Base-by-base conservation (phyloP, 1,284 basidiomycete species). In the Microbotryum silenes-acaulis region DNA sequence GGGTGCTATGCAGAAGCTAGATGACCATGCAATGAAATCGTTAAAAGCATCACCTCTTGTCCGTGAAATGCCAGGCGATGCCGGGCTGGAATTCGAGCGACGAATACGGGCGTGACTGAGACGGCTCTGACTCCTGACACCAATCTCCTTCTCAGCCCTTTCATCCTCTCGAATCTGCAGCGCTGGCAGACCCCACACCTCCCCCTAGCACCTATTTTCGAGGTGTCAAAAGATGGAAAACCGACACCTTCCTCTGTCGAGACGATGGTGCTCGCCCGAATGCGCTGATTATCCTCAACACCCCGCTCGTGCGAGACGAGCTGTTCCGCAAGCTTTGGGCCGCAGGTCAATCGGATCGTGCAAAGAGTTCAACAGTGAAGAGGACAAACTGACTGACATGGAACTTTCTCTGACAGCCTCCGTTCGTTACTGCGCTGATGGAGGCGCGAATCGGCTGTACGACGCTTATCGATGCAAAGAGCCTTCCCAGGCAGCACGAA, bases 391-490 rank as follows among this genome's bases (percentile, higher is more conserved):
- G 82, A 79, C 61, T 18, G 47, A 72, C 75, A 68, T 29, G 56
- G 63, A 12, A 63, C 77, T 59, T 23, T 6, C 16, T 25, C 16
- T 3, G 6, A 52, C 66, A 66, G 75, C 75, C 6, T 66, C 63
- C 16, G 42, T 73, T 16, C 66, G 77, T 18, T 70, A 78, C 42
- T 98, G 93, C 74, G 94, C 94, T 0, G 94, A 97, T 72, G 94
- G 94, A 20, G 94, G 92, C 50, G 90, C 89, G 2, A 98, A 98
- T 75, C 81, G 89, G 23, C 78, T 97, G 25, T 82, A 85, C 68
- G 90, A 94, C 71, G 71, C 79, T 18, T 76, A 88, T 62, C 37
- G 37, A 42, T 64, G 63, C 46, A 62, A 58, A 21, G 25, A 50
- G 62, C 59, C 25, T 18, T 8, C 12, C 29, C 4, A n/a, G 55